Conservation (phyloP, 1,284 basidiomycete genomes). For the Cryptococcus sp. region DNA sequence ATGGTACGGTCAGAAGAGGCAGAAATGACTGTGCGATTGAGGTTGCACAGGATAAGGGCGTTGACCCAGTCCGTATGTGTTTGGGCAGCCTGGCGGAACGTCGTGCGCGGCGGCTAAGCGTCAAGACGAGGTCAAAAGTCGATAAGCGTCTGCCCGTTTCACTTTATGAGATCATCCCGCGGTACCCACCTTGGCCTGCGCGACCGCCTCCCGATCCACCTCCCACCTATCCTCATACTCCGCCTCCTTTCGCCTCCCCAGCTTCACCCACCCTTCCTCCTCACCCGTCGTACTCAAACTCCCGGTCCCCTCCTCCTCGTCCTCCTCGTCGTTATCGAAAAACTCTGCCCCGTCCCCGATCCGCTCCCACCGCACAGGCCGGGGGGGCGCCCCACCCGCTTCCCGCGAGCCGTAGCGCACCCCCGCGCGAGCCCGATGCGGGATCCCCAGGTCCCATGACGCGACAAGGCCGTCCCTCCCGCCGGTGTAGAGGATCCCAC, state of each 20-base stretch:
- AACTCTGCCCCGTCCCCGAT: conserved; percentile 46
- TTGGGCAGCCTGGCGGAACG: conserved; percentile 78
- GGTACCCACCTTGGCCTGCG: conserved; percentile 18
- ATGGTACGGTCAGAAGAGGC: conserved; percentile 95
- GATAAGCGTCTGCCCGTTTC: background rate
- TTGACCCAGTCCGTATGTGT: conserved; percentile 95
- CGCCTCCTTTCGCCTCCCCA: conserved; percentile 42
- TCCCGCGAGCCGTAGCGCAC: conserved; percentile 44
- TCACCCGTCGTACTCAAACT: conserved; percentile 25
- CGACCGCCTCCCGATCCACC: conserved; percentile 55
- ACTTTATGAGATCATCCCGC: background rate
- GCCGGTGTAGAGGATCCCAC: conserved; percentile 90
- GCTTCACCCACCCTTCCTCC: conserved; percentile 21
- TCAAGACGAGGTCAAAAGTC: background rate
- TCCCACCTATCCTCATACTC: conserved; percentile 76
- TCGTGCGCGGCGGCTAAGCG: conserved; percentile 34
- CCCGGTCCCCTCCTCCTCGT: conserved; percentile 50
- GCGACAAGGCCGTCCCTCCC: conserved; percentile 89
- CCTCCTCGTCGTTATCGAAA: conserved; percentile 68
- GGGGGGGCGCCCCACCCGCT: no score
- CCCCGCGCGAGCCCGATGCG: conserved; percentile 54
- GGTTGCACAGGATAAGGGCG: conserved; percentile 86
- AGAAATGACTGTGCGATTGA: conserved; percentile 90
- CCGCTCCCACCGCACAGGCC: conserved; percentile 35
- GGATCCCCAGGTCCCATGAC: conserved; percentile 81